Base-by-base conservation (phyloP, 176 grass and related monocot genomes). In the Rhynchospora breviuscula region DNA sequence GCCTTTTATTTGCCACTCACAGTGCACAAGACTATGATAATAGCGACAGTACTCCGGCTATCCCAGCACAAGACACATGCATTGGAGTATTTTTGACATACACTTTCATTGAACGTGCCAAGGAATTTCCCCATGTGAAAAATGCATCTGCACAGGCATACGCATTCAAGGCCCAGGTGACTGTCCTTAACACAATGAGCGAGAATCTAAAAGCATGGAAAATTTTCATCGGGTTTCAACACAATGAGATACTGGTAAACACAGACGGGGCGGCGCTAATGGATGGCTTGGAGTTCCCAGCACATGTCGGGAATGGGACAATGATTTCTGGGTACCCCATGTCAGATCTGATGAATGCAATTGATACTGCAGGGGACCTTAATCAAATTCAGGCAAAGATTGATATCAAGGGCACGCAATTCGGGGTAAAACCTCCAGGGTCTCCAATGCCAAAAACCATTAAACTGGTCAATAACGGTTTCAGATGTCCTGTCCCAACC, bases 191-290 rank as follows among this genome's bases (percentile, higher is more conserved):
- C 87, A 91, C 95, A 2, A 94, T 98, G 92, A 19, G 72, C 11
- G 49, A 86, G 35, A 90, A 98, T 85, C 92, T 98, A 84, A 79
- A 87, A 72, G 88, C 86, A 48, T 99, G 96, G 93, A 92, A 86
- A 45, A 86, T 99, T 87, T 99, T 95, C 83, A 90, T 99, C 29
- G 93, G 91, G 17, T 99, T 95, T 77, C 96, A 99, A 86, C 89
- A 95, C 83, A 63, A 68, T 46, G 93, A 99, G 88, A 92, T 99
- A 79, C 84, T 95, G 12, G 93, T 99, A 71, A 90, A 87, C 22
- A 89, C 78, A 13, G 62, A 84, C 19, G 91, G 93, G 11, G 93
- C 91, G 26, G 89, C 95, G 79, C 57, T 99, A 33, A 82, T 89
- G 1, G 91, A 92, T 83, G 88, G 91, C 68, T 81, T 86, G 0